These are phyloP conservation scores for Epicoccum nigrum DNA, from an alignment of 2,329 filamentous ascomycete genomes.

Conservation along the genomic window DNA sequence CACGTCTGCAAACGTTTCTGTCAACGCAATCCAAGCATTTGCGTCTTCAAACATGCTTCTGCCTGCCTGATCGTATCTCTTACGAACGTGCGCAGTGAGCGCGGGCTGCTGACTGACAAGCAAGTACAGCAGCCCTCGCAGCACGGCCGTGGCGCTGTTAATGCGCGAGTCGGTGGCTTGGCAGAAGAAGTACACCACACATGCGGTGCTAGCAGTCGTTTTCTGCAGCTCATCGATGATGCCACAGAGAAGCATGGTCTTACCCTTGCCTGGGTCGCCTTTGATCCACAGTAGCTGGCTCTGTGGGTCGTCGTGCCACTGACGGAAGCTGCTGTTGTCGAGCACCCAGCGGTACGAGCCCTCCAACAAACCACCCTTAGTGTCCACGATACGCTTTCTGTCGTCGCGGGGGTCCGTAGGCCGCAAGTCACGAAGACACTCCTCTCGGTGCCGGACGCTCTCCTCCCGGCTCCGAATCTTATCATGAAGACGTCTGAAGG, in stretches of 20 bases:
- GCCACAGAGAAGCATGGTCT: no score
- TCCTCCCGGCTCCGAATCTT: no score
- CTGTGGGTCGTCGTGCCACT: slow-evolving; percentile 31
- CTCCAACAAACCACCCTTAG: neutral
- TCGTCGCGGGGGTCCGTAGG: slow-evolving; percentile 14
- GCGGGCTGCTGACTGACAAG: slow-evolving; percentile 40
- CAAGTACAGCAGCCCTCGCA: slow-evolving; percentile 54
- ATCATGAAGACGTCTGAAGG: no score
- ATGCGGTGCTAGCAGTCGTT: no score
- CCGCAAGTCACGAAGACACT: slow-evolving; percentile 17
- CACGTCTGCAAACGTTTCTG: slow-evolving; percentile 49
- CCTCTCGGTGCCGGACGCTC: no score
- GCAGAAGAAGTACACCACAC: no score
- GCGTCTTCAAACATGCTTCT: slow-evolving; percentile 15
- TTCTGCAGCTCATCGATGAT: no score
- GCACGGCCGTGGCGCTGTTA: no score
- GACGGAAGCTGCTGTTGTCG: slow-evolving; percentile 26
- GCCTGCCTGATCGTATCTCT: slow-evolving; percentile 9
- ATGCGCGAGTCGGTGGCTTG: no score
- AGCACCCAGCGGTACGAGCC: slow-evolving; percentile 29
- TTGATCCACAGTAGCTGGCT: slow-evolving; percentile 38
- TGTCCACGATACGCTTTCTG: no score
- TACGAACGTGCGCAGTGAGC: slow-evolving; percentile 12
- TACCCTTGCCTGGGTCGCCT: no score
- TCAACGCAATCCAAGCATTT: slow-evolving; percentile 19